Evolutionary conservation across 768 basidiomycete genomes (phyloP).

Genomic region (Russula brevipes): DNA sequence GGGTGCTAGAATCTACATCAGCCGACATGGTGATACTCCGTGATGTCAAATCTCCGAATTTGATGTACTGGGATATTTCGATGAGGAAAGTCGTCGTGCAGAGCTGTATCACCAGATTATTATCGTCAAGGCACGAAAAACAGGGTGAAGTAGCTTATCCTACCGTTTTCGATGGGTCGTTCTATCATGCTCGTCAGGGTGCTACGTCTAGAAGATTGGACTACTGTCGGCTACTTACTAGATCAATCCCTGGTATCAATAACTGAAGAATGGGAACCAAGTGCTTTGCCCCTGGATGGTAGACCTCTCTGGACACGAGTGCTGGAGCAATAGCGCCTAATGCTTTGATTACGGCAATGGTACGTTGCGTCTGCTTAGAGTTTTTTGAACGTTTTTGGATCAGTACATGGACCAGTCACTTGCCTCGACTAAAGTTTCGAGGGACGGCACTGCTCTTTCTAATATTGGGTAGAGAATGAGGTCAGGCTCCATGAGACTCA

Average conservation of each 20-base stretch:
- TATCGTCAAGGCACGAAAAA: constrained; percentile 13
- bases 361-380: constrained; percentile 66
- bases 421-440: constrained; percentile 87
- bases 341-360: constrained; percentile 80
- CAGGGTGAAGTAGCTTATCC: constrained; percentile 20
- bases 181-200: constrained; percentile 37
- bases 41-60: constrained; percentile 58
- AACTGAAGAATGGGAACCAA: constrained; percentile 75
- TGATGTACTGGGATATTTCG: constrained; percentile 69
- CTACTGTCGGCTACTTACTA: constrained; percentile 43
- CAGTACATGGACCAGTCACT: constrained; percentile 16
- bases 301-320: constrained; percentile 71
- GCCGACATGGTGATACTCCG: constrained; percentile 20
- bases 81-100: constrained; percentile 72
- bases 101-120: constrained; percentile 39
- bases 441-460: constrained; percentile 76
- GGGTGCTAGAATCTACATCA: constrained; percentile 27
- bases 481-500: constrained; percentile 82
- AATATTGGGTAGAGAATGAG: constrained; percentile 75
- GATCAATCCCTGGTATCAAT: constrained; percentile 80
- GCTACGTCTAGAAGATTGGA: background rate
- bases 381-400: constrained; percentile 4
- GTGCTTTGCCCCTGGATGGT: constrained; percentile 78
- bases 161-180: constrained; percentile 76
- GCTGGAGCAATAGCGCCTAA: constrained; percentile 76